Evolutionary conservation across 108 stramenopile species (phyloP).

Genomic region (Nannochloropsis oceanica): DNA sequence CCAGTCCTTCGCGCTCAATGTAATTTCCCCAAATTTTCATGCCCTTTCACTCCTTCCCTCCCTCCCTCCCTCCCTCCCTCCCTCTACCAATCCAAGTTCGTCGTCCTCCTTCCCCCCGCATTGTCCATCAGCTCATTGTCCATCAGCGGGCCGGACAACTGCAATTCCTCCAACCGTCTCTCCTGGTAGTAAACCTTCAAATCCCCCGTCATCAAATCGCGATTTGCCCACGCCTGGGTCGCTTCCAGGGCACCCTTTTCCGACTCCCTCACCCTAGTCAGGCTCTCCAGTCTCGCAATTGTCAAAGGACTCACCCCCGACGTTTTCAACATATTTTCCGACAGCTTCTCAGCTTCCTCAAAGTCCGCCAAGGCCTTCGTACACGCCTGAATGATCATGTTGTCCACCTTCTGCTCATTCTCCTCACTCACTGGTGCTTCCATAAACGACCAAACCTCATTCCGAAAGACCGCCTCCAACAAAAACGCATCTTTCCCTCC

Average conservation of each 20-base stretch:
- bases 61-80: neutral
- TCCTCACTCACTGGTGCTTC: constrained; percentile 60
- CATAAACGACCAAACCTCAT: constrained; percentile 80
- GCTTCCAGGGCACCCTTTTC: constrained; percentile 51
- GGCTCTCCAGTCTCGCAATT: constrained; percentile 32
- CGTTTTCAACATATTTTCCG: neutral
- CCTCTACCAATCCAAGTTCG: neutral
- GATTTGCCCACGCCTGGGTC: neutral
- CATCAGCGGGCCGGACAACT: neutral
- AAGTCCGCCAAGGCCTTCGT: neutral
- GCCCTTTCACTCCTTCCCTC: no score
- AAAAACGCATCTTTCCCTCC: constrained; percentile 67
- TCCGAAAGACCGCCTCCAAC: constrained; percentile 69
- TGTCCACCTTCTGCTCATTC: constrained; percentile 55
- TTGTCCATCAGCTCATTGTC: neutral
- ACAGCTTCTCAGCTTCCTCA: constrained; percentile 46
- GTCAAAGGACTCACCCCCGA: neutral
- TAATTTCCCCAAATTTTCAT: neutral
- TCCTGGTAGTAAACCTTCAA: constrained; percentile 77
- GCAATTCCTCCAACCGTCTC: constrained; percentile 59
- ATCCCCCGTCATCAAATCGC: constrained; percentile 36
- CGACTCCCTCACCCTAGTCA: constrained; percentile 47
- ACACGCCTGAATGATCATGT: constrained; percentile 47
- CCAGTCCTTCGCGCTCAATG: no score
- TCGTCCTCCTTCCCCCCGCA: neutral